Evolutionary conservation across 148 eudicot genomes (phyloP).

Genomic region (Silene conica): DNA sequence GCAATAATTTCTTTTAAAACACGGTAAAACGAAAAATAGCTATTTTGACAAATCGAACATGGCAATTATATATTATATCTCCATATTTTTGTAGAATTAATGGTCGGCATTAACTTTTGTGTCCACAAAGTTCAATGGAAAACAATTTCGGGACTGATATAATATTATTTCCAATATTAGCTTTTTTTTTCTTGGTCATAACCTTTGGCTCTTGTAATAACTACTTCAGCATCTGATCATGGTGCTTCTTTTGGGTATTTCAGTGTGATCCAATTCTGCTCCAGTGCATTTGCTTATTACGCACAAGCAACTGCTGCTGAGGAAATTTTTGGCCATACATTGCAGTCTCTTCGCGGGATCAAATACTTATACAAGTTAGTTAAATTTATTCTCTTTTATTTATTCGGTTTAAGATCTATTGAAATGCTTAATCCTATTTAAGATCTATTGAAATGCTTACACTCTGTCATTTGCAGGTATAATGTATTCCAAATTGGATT

Average conservation of each 20-base stretch:
- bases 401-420: not conserved
- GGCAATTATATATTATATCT: too few species aligned
- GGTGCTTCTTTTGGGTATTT: conserved; percentile 24
- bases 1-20: not conserved
- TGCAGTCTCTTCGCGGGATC: conserved; percentile 96
- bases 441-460: conserved; percentile 19
- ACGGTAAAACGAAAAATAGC: not conserved
- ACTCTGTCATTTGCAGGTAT: conserved; percentile 50
- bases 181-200: not conserved
- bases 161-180: not conserved
- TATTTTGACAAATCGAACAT: too few species aligned
- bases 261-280: conserved; percentile 97
- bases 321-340: conserved; percentile 93
- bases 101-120: not conserved
- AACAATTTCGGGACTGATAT: not conserved
- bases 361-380: conserved; percentile 95
- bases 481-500: conserved; percentile 95
- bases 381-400: not conserved
- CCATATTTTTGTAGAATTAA: not conserved
- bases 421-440: conserved; percentile 7
- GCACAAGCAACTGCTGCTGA: conserved; percentile 99
- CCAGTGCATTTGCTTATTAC: conserved; percentile 94
- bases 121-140: not conserved
- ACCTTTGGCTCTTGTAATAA: not conserved
- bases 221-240: conserved; percentile 13